Conservation (phyloP, 1,284 basidiomycete species). For the Apiotrichum mycotoxinovorans region DNA sequence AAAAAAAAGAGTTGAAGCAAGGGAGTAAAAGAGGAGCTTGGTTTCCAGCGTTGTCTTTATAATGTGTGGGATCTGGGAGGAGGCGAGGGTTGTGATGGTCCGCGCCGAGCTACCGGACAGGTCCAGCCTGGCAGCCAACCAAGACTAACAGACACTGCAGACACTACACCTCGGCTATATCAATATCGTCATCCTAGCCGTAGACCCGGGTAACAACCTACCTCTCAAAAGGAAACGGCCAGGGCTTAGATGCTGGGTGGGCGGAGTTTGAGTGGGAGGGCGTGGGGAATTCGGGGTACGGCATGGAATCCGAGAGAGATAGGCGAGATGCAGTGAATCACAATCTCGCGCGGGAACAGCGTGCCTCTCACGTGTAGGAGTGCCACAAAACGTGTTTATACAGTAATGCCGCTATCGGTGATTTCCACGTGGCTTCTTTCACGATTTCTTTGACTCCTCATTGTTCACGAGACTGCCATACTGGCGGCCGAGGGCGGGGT, state of each 20-base stretch:
- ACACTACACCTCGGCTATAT: not conserved
- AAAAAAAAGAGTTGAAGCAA: not conserved
- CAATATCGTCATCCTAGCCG: too few species aligned
- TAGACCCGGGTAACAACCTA: too few species aligned
- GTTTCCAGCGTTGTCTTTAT: not conserved
- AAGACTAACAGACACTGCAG: not conserved
- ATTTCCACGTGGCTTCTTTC: not conserved
- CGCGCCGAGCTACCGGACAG: not conserved
- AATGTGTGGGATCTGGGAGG: not conserved
- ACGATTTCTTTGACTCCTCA: not conserved
- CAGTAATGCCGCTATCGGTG: not conserved
- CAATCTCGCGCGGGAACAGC: not conserved
- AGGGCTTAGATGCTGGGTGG: not conserved
- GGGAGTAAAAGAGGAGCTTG: not conserved
- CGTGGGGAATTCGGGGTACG: too few species aligned
- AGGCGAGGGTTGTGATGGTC: not conserved
- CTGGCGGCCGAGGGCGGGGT: too few species aligned
- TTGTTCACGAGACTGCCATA: not conserved
- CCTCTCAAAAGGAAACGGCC: too few species aligned
- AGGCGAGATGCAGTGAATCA: not conserved
- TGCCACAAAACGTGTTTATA: constrained; percentile 4
- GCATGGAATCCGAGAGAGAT: not conserved
- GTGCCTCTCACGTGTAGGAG: not conserved
- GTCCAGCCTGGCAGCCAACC: not conserved
- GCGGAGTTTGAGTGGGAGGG: not conserved